These are phyloP conservation scores for Phytophthora pseudosyringae DNA, from an alignment of 352 stramenopile species.

Conservation along the genomic window DNA sequence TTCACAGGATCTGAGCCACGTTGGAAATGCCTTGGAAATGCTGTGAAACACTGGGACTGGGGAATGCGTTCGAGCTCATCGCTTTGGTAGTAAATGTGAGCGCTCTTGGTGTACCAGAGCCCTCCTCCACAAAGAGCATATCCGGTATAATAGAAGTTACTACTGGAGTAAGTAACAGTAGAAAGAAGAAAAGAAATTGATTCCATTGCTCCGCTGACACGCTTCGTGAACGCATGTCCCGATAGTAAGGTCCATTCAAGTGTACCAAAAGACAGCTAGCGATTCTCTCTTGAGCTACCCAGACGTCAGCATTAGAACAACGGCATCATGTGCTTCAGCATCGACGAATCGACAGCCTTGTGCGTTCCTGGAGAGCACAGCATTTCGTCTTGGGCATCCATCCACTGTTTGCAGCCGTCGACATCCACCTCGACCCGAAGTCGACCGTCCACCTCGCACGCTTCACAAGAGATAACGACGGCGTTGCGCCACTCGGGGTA, in stretches of 20 bases:
- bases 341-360: constrained; percentile 50
- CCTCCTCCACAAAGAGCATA: too few species aligned
- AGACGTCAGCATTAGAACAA: constrained; percentile 11
- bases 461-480: constrained; percentile 38
- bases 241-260: background rate
- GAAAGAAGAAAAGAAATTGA: background rate
- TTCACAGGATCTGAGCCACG: too few species aligned
- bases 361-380: constrained; percentile 66
- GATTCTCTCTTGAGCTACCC: background rate
- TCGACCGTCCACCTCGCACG: constrained; percentile 32
- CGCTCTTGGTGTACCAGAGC: too few species aligned
- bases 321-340: constrained; percentile 28
- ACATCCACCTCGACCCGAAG: constrained; percentile 54
- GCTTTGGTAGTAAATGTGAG: too few species aligned
- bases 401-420: constrained; percentile 45
- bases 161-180: too few species aligned
- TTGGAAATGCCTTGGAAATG: too few species aligned
- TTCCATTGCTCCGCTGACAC: background rate
- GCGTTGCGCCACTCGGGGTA: constrained; percentile 73
- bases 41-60: too few species aligned
- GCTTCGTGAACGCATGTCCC: background rate
- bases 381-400: constrained; percentile 70
- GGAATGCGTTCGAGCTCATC: too few species aligned
- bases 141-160: too few species aligned
- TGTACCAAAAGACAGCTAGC: background rate